Percentiles rank a stretch among this genome's conserved stretches.
Evolutionary conservation across 2,329 filamentous ascomycete genomes (phyloP).

Genomic region (Venturia oleaginea): DNA sequence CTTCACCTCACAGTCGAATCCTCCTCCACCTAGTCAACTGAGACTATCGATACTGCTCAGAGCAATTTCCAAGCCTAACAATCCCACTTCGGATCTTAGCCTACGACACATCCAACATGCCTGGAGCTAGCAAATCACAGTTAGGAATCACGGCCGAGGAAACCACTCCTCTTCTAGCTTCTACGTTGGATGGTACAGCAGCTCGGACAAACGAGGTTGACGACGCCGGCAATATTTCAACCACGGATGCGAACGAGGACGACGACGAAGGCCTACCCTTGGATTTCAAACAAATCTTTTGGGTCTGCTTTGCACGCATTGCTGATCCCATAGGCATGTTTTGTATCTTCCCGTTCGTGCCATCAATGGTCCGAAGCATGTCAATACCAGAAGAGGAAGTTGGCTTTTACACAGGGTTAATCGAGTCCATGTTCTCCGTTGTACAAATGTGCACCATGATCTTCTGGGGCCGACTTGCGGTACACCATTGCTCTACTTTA

Average conservation of each 20-base stretch:
- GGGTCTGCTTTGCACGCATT: conserved; percentile 64
- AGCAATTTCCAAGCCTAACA: too few relatives aligned
- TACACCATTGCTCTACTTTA: conserved; percentile 38
- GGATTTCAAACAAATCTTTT: conserved; percentile 55
- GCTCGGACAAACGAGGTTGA: background rate
- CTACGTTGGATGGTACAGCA: background rate
- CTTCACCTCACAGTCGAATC: too few relatives aligned
- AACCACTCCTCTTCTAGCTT: conserved; percentile 8
- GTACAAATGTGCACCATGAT: conserved; percentile 74
- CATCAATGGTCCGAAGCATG: conserved; percentile 65
- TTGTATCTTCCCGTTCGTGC: conserved; percentile 72
- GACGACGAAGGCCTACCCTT: conserved; percentile 40
- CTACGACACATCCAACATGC: background rate
- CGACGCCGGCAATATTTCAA: background rate
- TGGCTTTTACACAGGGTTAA: conserved; percentile 71
- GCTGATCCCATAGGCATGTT: conserved; percentile 78
- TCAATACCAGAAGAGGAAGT: conserved; percentile 54
- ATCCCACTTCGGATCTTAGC: background rate
- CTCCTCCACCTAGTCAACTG: too few relatives aligned
- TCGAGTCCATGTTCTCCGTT: conserved; percentile 61
- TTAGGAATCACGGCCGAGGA: background rate
- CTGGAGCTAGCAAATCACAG: background rate
- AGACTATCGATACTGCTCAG: too few relatives aligned
- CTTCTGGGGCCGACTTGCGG: conserved; percentile 58
- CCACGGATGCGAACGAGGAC: background rate